Percentiles rank a stretch among this genome's conserved stretches.
Evolutionary conservation across 331 rosid genomes (phyloP).

Genomic region (Dryas integrifolia): DNA sequence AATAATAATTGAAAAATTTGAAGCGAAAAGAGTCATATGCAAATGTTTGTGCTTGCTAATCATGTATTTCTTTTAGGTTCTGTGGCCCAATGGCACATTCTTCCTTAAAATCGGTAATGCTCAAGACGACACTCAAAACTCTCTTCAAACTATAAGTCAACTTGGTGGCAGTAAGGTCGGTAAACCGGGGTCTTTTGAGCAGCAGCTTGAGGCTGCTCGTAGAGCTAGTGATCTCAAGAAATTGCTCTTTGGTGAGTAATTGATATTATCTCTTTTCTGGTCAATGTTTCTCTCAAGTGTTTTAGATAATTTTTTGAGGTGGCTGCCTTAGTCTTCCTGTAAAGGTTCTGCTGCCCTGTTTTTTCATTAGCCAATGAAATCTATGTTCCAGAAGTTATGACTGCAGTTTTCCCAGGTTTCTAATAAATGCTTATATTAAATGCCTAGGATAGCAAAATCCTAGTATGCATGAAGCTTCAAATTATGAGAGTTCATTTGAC

Average conservation of each 20-base stretch:
- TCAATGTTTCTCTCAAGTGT: not conserved
- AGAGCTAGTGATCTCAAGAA: conserved; percentile 85
- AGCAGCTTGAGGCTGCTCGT: conserved; percentile 95
- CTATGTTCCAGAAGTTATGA: not conserved
- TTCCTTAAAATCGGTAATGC: conserved; percentile 46
- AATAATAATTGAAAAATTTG: not conserved
- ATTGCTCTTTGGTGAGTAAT: conserved; percentile 79
- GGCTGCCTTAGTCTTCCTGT: not conserved
- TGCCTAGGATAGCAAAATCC: not conserved
- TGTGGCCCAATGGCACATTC: conserved; percentile 90
- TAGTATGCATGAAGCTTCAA: not conserved
- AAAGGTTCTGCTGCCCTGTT: not conserved
- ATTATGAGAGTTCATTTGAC: not conserved
- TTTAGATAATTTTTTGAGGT: not conserved
- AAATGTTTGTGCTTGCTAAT: conserved; percentile 6
- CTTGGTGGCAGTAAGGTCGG: conserved; percentile 42
- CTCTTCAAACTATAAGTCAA: conserved; percentile 37
- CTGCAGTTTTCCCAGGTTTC: not conserved
- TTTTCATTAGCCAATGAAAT: not conserved
- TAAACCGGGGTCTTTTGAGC: conserved; percentile 65
- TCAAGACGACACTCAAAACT: conserved; percentile 31
- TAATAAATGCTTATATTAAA: not conserved
- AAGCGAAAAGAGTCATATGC: not conserved
- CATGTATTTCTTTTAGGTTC: conserved; percentile 49
- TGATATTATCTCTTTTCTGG: conserved; percentile 10